Base-by-base conservation (phyloP, 225 moss, liverwort and hornwort genomes). In the Physcomitrium patens region DNA sequence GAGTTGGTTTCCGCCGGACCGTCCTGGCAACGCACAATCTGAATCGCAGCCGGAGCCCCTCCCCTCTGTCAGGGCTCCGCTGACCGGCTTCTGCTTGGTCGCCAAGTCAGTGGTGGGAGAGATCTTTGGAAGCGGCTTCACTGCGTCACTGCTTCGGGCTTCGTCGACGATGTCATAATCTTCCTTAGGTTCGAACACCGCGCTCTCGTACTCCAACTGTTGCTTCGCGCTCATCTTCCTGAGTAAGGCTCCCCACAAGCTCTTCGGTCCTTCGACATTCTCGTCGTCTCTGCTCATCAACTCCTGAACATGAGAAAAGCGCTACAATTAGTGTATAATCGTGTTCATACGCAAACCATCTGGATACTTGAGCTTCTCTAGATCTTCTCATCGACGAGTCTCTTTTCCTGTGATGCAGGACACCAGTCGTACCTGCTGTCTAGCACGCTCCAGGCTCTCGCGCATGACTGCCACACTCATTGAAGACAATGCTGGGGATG, bases 181-280 rank as follows among this genome's bases (percentile, higher is more conserved):
- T 16, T 77, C 77, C 7, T 77, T 65, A 7, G 77, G 22, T 57
- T 84, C 72, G 56, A 43, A 65, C 42, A 60, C 37, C 54, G 27
- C 26, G 72, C 60, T 64, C 19, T 75, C 31, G 31, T 4, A 63
- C 42, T 83, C 83, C 0, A 78, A 60, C 22, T 79, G 81, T 12
- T 87, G 88, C 82, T 83, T 82, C 16, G 71, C 77, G 2, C 67
- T 74, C 8, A 84, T 76, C 69, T 87, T 87, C 9, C 84, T 78
- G 10, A 87, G 76, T 11, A 87, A 37, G 19, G 80, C 86, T 45
- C 76, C 76, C 86, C 83, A 84, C 9, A 76, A 10, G 50, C 86
- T 46, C 70, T 80, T 78, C 24, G 84, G 78, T 13, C 78, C 62
- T 24, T 84, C 84, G 6, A 65, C 76, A 23, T 71, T 81, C 58